Conservation (phyloP, 2,329 filamentous ascomycete genomes). For the Botrytis fabae region DNA sequence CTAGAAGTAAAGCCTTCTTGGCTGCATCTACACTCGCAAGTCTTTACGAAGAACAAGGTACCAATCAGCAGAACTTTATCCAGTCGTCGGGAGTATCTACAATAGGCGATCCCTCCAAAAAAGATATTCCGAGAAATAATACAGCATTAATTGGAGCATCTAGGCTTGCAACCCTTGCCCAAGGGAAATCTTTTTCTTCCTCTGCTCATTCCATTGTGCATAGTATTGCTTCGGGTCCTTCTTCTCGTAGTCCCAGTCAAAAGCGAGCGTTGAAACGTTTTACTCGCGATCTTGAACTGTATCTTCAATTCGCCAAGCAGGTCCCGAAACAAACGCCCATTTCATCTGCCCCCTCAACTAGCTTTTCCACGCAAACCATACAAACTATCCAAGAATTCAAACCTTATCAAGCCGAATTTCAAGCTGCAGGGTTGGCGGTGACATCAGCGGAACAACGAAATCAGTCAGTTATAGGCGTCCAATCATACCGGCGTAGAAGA, state of each 20-base stretch:
- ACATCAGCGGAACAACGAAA: slow-evolving; percentile 51
- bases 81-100: neutral
- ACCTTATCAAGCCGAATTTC: slow-evolving; percentile 56
- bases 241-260: slow-evolving; percentile 49
- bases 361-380: slow-evolving; percentile 50
- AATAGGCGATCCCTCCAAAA: slow-evolving; percentile 2
- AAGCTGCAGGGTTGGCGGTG: slow-evolving; percentile 55
- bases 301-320: slow-evolving; percentile 44
- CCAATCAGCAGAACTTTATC: neutral
- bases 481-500: slow-evolving; percentile 6
- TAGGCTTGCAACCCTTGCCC: slow-evolving; percentile 4
- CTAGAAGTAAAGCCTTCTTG: slow-evolving; percentile 18
- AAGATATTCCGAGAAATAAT: neutral
- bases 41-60: slow-evolving; percentile 14
- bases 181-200: slow-evolving; percentile 18
- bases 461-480: neutral
- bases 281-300: slow-evolving; percentile 46
- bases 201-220: slow-evolving; percentile 30
- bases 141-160: slow-evolving; percentile 20
- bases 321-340: slow-evolving; percentile 43
- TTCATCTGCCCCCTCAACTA: slow-evolving; percentile 34
- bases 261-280: slow-evolving; percentile 46
- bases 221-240: slow-evolving; percentile 28
- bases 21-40: slow-evolving; percentile 23
- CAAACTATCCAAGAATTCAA: slow-evolving; percentile 55